Evolutionary conservation across 2,329 filamentous ascomycete species (phyloP).

Genomic region (Cryphonectria naterciae): DNA sequence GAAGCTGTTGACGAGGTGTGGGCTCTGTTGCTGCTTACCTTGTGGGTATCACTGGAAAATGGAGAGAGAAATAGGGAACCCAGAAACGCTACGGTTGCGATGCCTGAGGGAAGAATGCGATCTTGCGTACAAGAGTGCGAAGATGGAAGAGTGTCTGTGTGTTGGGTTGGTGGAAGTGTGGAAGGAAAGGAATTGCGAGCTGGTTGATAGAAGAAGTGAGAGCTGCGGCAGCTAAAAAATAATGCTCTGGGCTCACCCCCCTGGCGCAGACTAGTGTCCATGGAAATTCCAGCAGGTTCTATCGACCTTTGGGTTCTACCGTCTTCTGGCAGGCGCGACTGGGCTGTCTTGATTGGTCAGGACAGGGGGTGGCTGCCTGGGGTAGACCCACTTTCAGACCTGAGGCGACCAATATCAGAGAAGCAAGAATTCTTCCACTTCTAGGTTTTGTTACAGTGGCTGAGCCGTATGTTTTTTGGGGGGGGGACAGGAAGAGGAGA

Average conservation of each 20-base stretch:
- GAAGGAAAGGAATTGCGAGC: constrained; percentile 16
- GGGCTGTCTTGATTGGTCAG: constrained; percentile 21
- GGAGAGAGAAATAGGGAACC: constrained; percentile 25
- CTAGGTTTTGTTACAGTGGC: neutral
- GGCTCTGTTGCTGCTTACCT: constrained; percentile 24
- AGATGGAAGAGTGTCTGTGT: constrained; percentile 11
- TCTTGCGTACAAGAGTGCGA: constrained; percentile 16
- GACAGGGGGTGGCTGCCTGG: constrained; percentile 20
- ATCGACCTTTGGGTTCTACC: constrained; percentile 25
- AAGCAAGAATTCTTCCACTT: neutral
- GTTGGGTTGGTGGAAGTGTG: constrained; percentile 7
- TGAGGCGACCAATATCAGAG: constrained; percentile 19
- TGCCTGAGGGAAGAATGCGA: constrained; percentile 20
- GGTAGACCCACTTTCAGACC: constrained; percentile 20
- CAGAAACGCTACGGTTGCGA: constrained; percentile 22
- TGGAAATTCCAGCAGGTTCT: constrained; percentile 30
- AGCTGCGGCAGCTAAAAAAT: constrained; percentile 29
- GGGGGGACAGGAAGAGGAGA: neutral
- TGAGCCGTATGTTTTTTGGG: neutral
- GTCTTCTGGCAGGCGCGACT: constrained; percentile 13
- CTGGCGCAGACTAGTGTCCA: constrained; percentile 19
- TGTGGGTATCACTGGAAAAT: constrained; percentile 30
- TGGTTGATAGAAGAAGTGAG: constrained; percentile 18
- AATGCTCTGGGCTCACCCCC: constrained; percentile 22
- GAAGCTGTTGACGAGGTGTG: neutral